Percentiles rank a stretch among this genome's conserved stretches.
Evolutionary conservation across 495 filamentous ascomycete genomes (phyloP).

Genomic region (Daldinia vernicosa): DNA sequence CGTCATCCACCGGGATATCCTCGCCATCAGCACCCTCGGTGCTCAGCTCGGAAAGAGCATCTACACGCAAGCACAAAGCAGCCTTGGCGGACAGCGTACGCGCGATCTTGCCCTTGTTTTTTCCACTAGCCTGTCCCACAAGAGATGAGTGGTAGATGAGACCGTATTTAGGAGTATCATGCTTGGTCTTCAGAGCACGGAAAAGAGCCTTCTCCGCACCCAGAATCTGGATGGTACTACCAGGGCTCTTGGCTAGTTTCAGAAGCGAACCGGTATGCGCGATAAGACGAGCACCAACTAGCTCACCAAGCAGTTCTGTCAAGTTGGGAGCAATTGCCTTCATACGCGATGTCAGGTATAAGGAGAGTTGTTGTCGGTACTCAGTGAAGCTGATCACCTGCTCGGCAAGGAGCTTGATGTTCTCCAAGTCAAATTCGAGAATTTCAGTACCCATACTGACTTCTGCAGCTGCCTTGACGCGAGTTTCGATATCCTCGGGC

Average conservation of each 20-base stretch:
- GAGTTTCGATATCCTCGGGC: conserved; percentile 92
- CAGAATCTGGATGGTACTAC: conserved; percentile 95
- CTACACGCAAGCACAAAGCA: conserved; percentile 89
- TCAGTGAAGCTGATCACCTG: conserved; percentile 92
- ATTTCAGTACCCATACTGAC: conserved; percentile 99
- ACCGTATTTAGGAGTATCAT: conserved; percentile 99
- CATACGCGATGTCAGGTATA: conserved; percentile 93
- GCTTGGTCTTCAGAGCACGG: conserved; percentile 98
- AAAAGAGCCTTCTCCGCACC: conserved; percentile 99
- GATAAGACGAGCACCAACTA: conserved; percentile 95
- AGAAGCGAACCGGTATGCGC: conserved; percentile 94
- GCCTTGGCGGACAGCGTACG: conserved; percentile 94
- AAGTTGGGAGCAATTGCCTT: conserved; percentile 96
- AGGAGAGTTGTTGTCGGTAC: conserved; percentile 85
- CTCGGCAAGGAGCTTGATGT: conserved; percentile 88
- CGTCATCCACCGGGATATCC: conserved; percentile 78
- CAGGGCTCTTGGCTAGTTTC: conserved; percentile 95
- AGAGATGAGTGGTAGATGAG: conserved; percentile 98
- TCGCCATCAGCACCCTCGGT: conserved; percentile 62
- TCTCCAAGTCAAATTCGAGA: conserved; percentile 84
- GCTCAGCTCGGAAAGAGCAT: conserved; percentile 85
- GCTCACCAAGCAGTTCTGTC: conserved; percentile 89
- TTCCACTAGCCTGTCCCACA: conserved; percentile 93
- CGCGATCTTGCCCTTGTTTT: conserved; percentile 99
- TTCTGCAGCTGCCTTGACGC: conserved; percentile 93